Evolutionary conservation across 768 basidiomycete species (phyloP).

Genomic region (Lactarius hatsudake): DNA sequence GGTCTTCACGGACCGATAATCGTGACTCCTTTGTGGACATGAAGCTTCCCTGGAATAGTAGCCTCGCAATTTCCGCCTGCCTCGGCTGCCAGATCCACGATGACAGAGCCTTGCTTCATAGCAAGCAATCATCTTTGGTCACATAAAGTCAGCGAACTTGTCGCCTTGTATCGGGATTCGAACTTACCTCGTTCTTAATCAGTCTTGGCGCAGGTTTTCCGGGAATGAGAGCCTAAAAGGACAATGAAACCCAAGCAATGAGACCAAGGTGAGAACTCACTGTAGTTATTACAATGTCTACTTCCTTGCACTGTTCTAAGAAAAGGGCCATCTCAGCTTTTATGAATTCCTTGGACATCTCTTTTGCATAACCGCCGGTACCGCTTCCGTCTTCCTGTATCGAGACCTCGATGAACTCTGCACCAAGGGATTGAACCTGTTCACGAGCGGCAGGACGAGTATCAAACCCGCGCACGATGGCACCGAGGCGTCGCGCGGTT

Average conservation of each 20-base stretch:
- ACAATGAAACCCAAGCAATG: background rate
- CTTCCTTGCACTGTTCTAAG: slow-evolving; percentile 83
- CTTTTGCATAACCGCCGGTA: slow-evolving; percentile 83
- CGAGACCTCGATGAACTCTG: slow-evolving; percentile 83
- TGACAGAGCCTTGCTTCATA: slow-evolving; percentile 91
- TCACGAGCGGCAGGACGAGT: slow-evolving; percentile 82
- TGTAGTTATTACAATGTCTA: slow-evolving; percentile 87
- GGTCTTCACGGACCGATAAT: slow-evolving; percentile 56
- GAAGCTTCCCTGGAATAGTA: slow-evolving; percentile 73
- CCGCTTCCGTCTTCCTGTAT: slow-evolving; percentile 81
- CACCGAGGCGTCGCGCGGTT: slow-evolving; percentile 80
- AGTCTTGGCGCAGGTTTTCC: slow-evolving; percentile 84
- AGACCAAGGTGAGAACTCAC: slow-evolving; percentile 36
- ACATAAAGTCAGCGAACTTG: background rate
- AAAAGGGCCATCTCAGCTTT: slow-evolving; percentile 88
- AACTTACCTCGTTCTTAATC: slow-evolving; percentile 61
- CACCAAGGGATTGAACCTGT: slow-evolving; percentile 87
- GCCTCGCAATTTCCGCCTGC: slow-evolving; percentile 88
- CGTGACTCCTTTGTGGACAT: slow-evolving; percentile 71
- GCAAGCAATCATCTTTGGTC: slow-evolving; percentile 63
- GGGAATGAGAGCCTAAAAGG: slow-evolving; percentile 69
- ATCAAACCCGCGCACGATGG: slow-evolving; percentile 87
- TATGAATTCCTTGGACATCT: slow-evolving; percentile 88
- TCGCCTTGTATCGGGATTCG: background rate
- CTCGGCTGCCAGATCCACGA: slow-evolving; percentile 85